These are phyloP conservation scores for Mucor plumbeus DNA, from an alignment of 371 early-diverging fungal genomes.

Conservation along the genomic window DNA sequence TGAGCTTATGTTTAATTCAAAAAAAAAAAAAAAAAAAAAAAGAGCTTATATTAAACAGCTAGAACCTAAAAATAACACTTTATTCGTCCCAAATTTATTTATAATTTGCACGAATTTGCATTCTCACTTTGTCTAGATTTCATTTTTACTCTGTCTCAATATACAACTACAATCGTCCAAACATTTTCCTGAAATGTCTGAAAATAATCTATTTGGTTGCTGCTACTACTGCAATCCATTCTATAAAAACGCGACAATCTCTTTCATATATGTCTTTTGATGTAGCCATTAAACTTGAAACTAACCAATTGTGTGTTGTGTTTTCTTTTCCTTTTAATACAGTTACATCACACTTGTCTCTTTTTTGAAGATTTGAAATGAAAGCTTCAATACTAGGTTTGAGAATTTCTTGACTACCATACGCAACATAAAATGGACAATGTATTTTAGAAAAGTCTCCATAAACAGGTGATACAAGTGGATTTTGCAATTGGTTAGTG, in stretches of 20 bases:
- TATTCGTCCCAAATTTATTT: too few species aligned
- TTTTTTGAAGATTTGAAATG: not conserved
- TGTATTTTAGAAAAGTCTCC: conserved; percentile 11
- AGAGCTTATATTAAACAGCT: too few species aligned
- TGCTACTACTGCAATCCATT: conserved; percentile 11
- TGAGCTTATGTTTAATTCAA: too few species aligned
- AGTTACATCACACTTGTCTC: conserved; percentile 2
- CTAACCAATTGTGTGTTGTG: conserved; percentile 15
- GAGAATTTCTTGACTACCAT: conserved; percentile 22
- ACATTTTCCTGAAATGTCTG: too few species aligned
- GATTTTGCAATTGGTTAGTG: not conserved
- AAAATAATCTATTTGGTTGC: not conserved
- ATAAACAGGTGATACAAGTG: conserved; percentile 22
- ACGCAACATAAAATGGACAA: conserved; percentile 24
- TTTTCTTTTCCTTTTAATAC: conserved; percentile 5
- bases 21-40: too few species aligned
- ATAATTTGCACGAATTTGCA: too few species aligned
- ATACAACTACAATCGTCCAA: too few species aligned
- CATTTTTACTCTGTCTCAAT: too few species aligned
- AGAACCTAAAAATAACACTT: too few species aligned
- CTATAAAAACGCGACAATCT: conserved; percentile 6
- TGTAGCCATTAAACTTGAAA: conserved; percentile 10
- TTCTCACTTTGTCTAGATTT: too few species aligned
- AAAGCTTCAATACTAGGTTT: conserved; percentile 14
- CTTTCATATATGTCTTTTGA: conserved; percentile 9